A percentile compares a stretch with the other conserved stretches of the same genome.
Evolutionary conservation across 2,329 filamentous ascomycete genomes (phyloP).

Genomic region (Endothia cerciana): DNA sequence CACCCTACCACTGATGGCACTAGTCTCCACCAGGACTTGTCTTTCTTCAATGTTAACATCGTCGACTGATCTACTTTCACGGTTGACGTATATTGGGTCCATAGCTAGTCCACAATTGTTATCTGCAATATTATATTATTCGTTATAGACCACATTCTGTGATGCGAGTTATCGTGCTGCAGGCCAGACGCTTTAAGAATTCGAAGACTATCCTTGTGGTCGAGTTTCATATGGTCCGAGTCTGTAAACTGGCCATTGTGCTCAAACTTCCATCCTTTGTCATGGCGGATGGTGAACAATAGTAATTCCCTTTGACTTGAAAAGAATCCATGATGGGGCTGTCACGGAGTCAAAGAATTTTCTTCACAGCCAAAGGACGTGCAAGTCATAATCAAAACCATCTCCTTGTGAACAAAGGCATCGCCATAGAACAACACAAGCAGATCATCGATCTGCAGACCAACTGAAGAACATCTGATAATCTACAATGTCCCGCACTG

Average conservation of each 20-base stretch:
- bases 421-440: neutral
- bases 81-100: neutral
- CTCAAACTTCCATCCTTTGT: no score
- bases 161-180: no score
- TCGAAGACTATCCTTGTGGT: no score
- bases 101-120: neutral
- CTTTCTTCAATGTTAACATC: neutral
- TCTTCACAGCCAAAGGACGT: neutral
- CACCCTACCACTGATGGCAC: neutral
- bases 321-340: neutral
- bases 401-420: neutral
- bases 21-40: no score
- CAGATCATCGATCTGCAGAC: no score
- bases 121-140: no score
- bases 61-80: neutral
- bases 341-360: neutral
- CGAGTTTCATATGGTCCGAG: no score
- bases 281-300: no score
- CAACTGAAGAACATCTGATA: neutral
- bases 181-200: no score
- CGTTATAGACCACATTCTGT: no score
- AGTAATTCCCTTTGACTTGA: neutral
- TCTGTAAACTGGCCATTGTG: no score
- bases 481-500: neutral
- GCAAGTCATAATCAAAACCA: neutral